These are phyloP conservation scores for Reutealis trisperma DNA, from an alignment of 345 rosid species.

Conservation along the genomic window DNA sequence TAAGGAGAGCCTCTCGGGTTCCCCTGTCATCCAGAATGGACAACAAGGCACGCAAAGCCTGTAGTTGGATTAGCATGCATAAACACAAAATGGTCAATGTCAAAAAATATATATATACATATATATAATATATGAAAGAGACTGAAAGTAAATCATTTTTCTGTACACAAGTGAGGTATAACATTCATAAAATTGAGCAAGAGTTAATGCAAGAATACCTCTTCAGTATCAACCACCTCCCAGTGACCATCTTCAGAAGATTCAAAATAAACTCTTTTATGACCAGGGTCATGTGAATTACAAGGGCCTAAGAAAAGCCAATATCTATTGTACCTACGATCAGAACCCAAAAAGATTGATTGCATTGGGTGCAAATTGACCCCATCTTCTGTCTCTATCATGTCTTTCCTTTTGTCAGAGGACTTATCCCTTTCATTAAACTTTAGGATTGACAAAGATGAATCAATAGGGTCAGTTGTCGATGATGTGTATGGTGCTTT, in stretches of 20 bases:
- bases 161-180: not conserved
- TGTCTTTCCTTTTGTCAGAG: conserved; percentile 31
- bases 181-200: not conserved
- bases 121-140: not conserved
- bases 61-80: conserved; percentile 31
- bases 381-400: conserved; percentile 36
- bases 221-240: conserved; percentile 84
- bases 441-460: conserved; percentile 47
- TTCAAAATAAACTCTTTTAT: conserved; percentile 90
- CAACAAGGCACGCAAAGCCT: conserved; percentile 78
- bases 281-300: conserved; percentile 79
- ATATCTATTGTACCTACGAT: conserved; percentile 91
- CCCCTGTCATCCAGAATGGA: conserved; percentile 88
- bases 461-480: conserved; percentile 68
- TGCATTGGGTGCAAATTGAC: conserved; percentile 70
- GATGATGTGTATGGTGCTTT: conserved; percentile 41
- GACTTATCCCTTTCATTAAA: conserved; percentile 29
- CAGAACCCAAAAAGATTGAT: conserved; percentile 89
- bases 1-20: conserved; percentile 75
- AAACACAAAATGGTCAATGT: conserved; percentile 1
- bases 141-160: not conserved
- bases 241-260: conserved; percentile 99
- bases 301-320: conserved; percentile 99
- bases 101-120: not conserved
- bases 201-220: conserved; percentile 46